Base-by-base conservation (phyloP, 2,329 filamentous ascomycete genomes). In the Fusarium camptoceras region DNA sequence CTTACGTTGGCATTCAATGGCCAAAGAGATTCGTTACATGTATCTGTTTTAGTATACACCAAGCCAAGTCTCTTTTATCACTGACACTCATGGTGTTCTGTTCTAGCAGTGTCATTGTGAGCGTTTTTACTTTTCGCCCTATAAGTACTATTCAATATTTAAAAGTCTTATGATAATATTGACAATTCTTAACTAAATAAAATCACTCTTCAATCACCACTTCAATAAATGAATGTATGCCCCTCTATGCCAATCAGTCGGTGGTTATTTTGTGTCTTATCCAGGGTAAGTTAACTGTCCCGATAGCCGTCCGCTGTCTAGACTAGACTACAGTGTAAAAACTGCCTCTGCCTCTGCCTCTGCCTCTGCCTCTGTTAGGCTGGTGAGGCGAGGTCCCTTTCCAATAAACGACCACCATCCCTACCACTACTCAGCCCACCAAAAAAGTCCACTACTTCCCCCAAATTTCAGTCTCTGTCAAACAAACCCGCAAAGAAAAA, bases 361-460 rank as follows among this genome's bases (percentile, higher is more conserved):
- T n/a, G n/a, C n/a, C n/a, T n/a, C 15, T 28, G 20, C 7, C 8
- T 0, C n/a, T 30, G 24, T 20, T 14, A 10, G 46, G 46, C 24
- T 51, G 46, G 57, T 39, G 47, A 68, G 65, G 64, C 55, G 59
- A 68, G 46, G 66, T 56, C 59, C 59, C 59, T 68, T 68, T 64
- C 59, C 58, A 14, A 66, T 56, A 20, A 41, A 37, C 34, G 51
- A 37, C 48, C 30, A 7, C 25, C n/a, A 16, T 31, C 49, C 30
- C 43, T 60, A 37, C 34, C 58, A 55, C 44, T 59, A 46, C 30
- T 68, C 59, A 64, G 59, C 64, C 64, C 65, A 68, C 65, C 65
- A 55, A 68, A 68, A 68, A 63, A 50, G 53, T 44, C 64, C 48
- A 43, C 58, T 43, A 24, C 39, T 49, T 58, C 65, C 48, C 60